Evolutionary conservation across 345 rosid genomes (phyloP), one percentile per base, ranked within the genome.

Genomic region (Citrus medica): DNA sequence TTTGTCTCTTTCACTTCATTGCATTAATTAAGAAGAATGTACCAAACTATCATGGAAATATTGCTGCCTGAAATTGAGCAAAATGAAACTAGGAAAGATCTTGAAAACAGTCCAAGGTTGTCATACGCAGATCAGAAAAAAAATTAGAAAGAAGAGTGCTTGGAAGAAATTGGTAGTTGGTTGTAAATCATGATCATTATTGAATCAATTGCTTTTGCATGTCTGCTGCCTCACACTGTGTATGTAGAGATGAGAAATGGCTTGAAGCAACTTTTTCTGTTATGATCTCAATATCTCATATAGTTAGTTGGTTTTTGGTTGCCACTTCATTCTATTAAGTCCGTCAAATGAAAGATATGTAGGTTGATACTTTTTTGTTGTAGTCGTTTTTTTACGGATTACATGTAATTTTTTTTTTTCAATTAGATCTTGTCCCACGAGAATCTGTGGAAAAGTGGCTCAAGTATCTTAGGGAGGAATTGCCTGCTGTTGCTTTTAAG

Each of bases 361-460:
- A 40, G 24, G 69, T 37, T 6, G 37, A 13, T 55, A 55, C 28
- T 66, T 25, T 75, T 10, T 75, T 14, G 22, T 74, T 67, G 48
- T 22, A 25, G 0, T 55, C 53, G 9, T 59, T 22, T 40, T 67
- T 67, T 60, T 27, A 58, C 1, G 63, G n/a, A 60, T 55, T 63
- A 37, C 48, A 27, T 33, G 40, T 38, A 17, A 33, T 6, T 35
- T 35, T 40, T 25, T 5, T 42, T 81, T 33, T 79, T 37, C 69
- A 3, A 79, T 69, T 82, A 95, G 99, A 96, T 93, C 98, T 96
- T 82, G 99, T 91, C 76, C 98, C 99, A n/a, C 84, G 93, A 69
- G 99, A 96, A 90, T 85, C 98, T 87, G 95, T 90, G 77, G 97
- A 96, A 79, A 96, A 92, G 83, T 96, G 98, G 99, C 91, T 96